Conservation (phyloP, 495 filamentous ascomycete species). For the Lasiosphaeriaceae sp. region DNA sequence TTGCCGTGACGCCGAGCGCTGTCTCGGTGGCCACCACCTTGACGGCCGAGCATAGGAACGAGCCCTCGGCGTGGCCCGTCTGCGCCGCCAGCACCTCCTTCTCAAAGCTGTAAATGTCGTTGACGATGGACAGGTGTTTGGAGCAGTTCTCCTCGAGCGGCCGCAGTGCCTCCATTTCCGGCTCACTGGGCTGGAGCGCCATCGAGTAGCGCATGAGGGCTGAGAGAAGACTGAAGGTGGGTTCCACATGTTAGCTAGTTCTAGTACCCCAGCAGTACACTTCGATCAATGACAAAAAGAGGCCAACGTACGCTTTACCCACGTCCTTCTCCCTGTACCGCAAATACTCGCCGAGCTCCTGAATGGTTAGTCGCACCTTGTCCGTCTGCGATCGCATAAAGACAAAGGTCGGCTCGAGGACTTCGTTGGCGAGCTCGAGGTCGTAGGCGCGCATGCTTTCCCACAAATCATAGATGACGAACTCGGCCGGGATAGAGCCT, state of each 20-base stretch:
- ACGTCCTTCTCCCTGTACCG: constrained; percentile 4
- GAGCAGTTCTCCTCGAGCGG: constrained; percentile 6
- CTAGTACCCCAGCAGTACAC: no score
- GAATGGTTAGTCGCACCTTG: not conserved
- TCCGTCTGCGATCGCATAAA: constrained; percentile 8
- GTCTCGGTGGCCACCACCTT: not conserved
- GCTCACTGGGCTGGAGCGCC: not conserved
- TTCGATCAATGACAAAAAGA: no score
- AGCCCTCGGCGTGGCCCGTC: not conserved
- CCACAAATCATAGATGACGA: constrained; percentile 3
- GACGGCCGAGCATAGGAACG: constrained; percentile 2
- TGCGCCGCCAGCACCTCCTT: not conserved
- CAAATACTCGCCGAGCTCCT: constrained; percentile 2
- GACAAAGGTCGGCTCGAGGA: constrained; percentile 2
- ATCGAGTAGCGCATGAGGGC: constrained; percentile 5
- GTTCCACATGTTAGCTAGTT: no score
- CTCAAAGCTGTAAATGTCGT: constrained; percentile 7
- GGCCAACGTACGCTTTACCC: not conserved
- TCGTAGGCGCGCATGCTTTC: constrained; percentile 5
- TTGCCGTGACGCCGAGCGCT: not conserved
- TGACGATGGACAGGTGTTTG: constrained; percentile 6
- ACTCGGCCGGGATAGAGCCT: not conserved
- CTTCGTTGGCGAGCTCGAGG: not conserved
- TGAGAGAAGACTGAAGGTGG: not conserved
- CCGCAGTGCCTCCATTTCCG: not conserved